These are phyloP conservation scores for Rhynchospora tenuis DNA, from an alignment of 176 grass and related monocot species.

Conservation along the genomic window DNA sequence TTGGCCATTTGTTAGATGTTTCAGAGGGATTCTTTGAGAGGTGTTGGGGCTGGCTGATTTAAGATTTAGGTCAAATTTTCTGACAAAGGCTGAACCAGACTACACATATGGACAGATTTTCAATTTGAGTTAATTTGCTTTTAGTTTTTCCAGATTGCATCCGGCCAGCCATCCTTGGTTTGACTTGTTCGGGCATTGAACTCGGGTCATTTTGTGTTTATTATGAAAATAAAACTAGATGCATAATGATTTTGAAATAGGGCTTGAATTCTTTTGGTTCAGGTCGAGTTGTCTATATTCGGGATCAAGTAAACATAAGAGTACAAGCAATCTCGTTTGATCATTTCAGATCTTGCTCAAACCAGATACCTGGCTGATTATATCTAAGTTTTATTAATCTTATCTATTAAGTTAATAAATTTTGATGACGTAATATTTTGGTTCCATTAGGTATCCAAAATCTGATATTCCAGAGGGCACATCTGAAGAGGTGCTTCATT, in stretches of 20 bases:
- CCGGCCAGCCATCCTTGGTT: neutral
- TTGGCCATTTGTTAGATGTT: neutral
- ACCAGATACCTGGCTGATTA: neutral
- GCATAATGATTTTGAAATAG: neutral
- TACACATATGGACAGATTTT: neutral
- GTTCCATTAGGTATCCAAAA: neutral
- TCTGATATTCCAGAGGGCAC: neutral
- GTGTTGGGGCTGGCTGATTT: neutral
- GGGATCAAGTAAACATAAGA: no score
- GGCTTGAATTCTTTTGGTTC: no score
- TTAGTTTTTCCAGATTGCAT: neutral
- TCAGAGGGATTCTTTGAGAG: neutral
- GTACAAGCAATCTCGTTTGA: no score
- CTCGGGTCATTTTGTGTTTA: neutral
- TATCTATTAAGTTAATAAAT: no score
- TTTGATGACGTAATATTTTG: neutral
- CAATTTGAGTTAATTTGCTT: neutral
- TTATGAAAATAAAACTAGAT: neutral
- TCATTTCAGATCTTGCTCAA: no score
- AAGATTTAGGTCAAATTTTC: neutral
- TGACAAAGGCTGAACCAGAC: neutral
- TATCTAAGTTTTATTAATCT: neutral
- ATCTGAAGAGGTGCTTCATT: conserved; percentile 7
- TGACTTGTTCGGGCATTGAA: neutral
- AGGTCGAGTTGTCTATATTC: no score